These are phyloP conservation scores for Arachis hypogaea DNA, from an alignment of 306 rosid species.

Conservation along the genomic window DNA sequence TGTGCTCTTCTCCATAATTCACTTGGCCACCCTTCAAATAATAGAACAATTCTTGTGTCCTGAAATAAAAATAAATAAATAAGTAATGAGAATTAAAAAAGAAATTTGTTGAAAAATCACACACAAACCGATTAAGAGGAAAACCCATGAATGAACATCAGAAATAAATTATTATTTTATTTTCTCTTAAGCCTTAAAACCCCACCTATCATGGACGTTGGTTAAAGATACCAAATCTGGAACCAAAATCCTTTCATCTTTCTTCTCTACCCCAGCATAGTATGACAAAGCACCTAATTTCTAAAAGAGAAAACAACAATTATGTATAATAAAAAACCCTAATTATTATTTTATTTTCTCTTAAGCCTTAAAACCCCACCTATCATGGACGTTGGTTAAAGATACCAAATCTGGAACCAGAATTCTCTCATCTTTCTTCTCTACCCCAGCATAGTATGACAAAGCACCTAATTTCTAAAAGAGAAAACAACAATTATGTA, in stretches of 20 bases:
- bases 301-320: slow-evolving; percentile 43
- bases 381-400: slow-evolving; percentile 80
- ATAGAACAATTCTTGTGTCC: slow-evolving; percentile 95
- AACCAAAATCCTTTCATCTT: slow-evolving; percentile 88
- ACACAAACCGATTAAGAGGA: neutral
- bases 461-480: slow-evolving; percentile 79
- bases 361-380: slow-evolving; percentile 47
- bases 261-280: slow-evolving; percentile 96
- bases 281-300: slow-evolving; percentile 86
- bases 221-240: slow-evolving; percentile 97
- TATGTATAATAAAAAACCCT: neutral
- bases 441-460: slow-evolving; percentile 93
- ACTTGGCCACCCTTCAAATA: slow-evolving; percentile 95
- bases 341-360: neutral
- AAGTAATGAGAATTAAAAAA: neutral
- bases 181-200: neutral
- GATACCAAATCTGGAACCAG: slow-evolving; percentile 98
- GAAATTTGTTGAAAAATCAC: neutral
- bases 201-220: slow-evolving; percentile 82
- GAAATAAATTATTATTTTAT: neutral
- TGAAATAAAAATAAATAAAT: slow-evolving; percentile 40
- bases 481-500: neutral
- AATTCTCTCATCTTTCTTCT: slow-evolving; percentile 93
- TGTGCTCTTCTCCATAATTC: slow-evolving; percentile 91
- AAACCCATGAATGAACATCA: slow-evolving; percentile 1